These are phyloP conservation scores for Setaria italica DNA, from an alignment of 202 grass and related monocot species.

Conservation along the genomic window DNA sequence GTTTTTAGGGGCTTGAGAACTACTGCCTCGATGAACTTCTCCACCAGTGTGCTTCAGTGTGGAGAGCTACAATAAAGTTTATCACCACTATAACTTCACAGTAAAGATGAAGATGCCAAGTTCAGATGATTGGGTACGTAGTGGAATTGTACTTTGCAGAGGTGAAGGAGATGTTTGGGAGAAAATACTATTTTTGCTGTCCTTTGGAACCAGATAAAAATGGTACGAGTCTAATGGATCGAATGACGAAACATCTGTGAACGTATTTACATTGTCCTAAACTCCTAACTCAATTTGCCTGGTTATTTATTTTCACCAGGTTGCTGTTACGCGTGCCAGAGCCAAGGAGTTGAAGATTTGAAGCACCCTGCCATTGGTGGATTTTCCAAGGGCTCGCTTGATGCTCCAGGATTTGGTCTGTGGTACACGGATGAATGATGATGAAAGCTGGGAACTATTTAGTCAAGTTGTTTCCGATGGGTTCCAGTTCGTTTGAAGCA, in stretches of 20 bases:
- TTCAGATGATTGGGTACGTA: background rate
- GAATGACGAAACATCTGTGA: background rate
- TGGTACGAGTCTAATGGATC: background rate
- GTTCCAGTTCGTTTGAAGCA: too few relatives aligned
- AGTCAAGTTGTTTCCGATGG: too few relatives aligned
- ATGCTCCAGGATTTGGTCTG: background rate
- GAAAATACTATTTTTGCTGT: slow-evolving; percentile 11
- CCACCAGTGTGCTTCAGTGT: slow-evolving; percentile 19
- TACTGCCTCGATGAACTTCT: background rate
- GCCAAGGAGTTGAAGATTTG: slow-evolving; percentile 23
- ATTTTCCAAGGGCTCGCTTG: background rate
- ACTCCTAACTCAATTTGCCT: background rate
- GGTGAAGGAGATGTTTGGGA: slow-evolving; percentile 14
- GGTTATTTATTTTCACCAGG: background rate
- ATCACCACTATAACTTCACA: slow-evolving; percentile 34
- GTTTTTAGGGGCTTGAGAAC: background rate
- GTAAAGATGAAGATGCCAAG: background rate
- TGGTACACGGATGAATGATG: too few relatives aligned
- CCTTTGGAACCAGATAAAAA: background rate
- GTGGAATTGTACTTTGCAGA: slow-evolving; percentile 10
- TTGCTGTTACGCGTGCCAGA: background rate
- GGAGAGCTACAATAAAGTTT: background rate
- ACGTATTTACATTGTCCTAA: background rate
- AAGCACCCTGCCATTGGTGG: slow-evolving; percentile 5
- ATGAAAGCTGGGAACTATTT: too few relatives aligned